Evolutionary conservation across 768 basidiomycete species (phyloP).

Genomic region (Calocera viscosa): DNA sequence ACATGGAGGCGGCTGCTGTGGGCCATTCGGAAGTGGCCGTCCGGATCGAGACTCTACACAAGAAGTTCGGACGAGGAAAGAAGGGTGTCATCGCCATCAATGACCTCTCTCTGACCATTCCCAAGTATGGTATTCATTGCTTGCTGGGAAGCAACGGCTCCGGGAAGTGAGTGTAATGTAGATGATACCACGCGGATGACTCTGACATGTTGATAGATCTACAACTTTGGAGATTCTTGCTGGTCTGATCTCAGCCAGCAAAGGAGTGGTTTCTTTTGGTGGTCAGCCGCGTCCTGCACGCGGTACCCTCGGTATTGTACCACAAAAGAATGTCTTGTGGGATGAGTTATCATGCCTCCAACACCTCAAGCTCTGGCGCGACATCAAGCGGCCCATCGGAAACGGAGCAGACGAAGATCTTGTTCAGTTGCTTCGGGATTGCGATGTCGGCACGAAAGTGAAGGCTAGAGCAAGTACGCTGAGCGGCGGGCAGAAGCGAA

Average conservation of each 20-base stretch:
- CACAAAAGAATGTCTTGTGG: slow-evolving; percentile 74
- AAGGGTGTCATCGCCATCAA: slow-evolving; percentile 43
- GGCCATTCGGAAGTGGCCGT: slow-evolving; percentile 12
- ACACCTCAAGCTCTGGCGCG: slow-evolving; percentile 58
- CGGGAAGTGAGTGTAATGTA: neutral
- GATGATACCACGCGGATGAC: neutral
- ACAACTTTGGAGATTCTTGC: slow-evolving; percentile 57
- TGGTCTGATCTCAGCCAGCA: slow-evolving; percentile 45
- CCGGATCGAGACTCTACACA: slow-evolving; percentile 42
- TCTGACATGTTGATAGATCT: slow-evolving; percentile 36
- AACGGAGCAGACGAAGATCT: slow-evolving; percentile 40
- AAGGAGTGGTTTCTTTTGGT: slow-evolving; percentile 41
- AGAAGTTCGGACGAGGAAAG: slow-evolving; percentile 37
- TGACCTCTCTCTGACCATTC: slow-evolving; percentile 56
- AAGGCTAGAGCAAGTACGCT: slow-evolving; percentile 52
- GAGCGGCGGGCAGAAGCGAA: slow-evolving; percentile 71
- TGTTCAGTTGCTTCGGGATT: slow-evolving; percentile 52
- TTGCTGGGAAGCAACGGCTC: slow-evolving; percentile 50
- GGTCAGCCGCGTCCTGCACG: slow-evolving; percentile 43
- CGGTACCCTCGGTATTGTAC: slow-evolving; percentile 61
- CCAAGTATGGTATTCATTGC: slow-evolving; percentile 63
- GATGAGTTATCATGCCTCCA: slow-evolving; percentile 63
- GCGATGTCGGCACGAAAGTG: slow-evolving; percentile 60
- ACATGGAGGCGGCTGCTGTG: slow-evolving; percentile 11
- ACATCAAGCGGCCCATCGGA: slow-evolving; percentile 49